A percentile compares a stretch with the other conserved stretches of the same genome.
These are phyloP conservation scores for Paracoccidioides lutzii DNA, from an alignment of 2,329 filamentous ascomycete genomes.

Conservation along the genomic window DNA sequence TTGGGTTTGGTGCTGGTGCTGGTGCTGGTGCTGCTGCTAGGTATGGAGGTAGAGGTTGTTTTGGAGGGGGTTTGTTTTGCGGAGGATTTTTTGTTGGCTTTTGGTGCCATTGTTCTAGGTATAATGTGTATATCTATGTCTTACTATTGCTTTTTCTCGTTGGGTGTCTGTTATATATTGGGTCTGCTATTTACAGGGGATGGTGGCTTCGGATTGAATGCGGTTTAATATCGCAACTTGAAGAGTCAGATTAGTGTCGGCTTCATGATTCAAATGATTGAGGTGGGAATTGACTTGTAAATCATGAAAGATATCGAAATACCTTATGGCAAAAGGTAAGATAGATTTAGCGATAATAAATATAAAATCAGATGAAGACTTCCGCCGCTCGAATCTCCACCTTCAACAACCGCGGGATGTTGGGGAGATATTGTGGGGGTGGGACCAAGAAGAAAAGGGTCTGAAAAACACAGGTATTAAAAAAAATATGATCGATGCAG, in stretches of 20 bases:
- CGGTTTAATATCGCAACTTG: neutral
- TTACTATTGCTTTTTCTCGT: neutral
- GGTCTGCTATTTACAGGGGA: neutral
- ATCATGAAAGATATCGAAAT: too few species aligned
- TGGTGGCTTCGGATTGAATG: neutral
- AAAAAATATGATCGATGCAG: slow-evolving; percentile 27
- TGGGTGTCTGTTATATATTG: neutral
- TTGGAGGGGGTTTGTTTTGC: neutral
- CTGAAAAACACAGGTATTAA: neutral
- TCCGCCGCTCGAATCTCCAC: too few species aligned
- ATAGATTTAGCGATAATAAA: too few species aligned
- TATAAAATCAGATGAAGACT: too few species aligned
- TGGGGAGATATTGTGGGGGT: neutral
- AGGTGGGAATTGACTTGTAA: too few species aligned
- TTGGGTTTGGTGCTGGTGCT: neutral
- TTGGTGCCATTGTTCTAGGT: slow-evolving; percentile 3
- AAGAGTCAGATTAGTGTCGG: too few species aligned
- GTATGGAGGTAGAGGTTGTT: neutral
- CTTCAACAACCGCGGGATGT: neutral
- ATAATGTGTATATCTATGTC: neutral
- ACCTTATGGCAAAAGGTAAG: too few species aligned
- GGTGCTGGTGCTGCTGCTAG: neutral
- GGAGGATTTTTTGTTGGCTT: slow-evolving; percentile 1
- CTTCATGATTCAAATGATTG: neutral
- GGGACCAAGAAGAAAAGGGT: neutral